Evolutionary conservation across 2,329 filamentous ascomycete species (phyloP), one percentile per base, ranked within the genome.

Genomic region (Diplodia intermedia): DNA sequence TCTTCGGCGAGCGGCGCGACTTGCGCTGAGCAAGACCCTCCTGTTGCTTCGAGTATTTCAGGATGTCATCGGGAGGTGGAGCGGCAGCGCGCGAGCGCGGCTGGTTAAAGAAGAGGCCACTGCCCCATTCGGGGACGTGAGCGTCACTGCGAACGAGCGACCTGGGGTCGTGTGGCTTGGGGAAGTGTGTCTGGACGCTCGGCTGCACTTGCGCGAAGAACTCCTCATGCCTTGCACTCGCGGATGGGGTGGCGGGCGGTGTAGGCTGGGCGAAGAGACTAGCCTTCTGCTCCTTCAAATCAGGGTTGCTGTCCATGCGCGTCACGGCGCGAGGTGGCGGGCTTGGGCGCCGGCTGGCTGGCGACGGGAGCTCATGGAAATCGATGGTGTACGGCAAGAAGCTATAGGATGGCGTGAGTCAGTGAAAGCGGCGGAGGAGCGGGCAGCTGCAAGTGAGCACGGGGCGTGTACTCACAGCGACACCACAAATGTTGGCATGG

Each of bases 311-410:
- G 84, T 86, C 71, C 83, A 85, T 70, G 76, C 81, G 68, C 79
- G 80, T 74, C 29, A 72, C 67, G 23, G 69, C 70, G 5, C 73
- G 74, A 47, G 75, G 71, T 49, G 71, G 73, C 36, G 66, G 69
- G 69, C 68, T 74, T 26, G 70, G 70, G 49, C 70, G 71, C 38
- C 72, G 75, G n/a, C 57, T 63, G 68, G 70, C 71, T 36, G 79
- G 73, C 8, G 71, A 84, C 12, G 88, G 87, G 68, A 91, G 84
- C 73, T 90, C 89, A 66, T 82, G 76, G 79, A 98, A 98, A 79
- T 97, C 90, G 75, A 97, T 85, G 50, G 94, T 98, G 79, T 97
- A 94, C 40, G 94, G 94, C 43, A 97, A 87, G 77, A 97, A 97
- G 68, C 94, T 97, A 76, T n/a, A 61, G 71, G 56, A 15, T 36